Evolutionary conservation across 768 basidiomycete genomes (phyloP), one percentile per base, ranked within the genome.

Genomic region (Kwoniella dendrophila): DNA sequence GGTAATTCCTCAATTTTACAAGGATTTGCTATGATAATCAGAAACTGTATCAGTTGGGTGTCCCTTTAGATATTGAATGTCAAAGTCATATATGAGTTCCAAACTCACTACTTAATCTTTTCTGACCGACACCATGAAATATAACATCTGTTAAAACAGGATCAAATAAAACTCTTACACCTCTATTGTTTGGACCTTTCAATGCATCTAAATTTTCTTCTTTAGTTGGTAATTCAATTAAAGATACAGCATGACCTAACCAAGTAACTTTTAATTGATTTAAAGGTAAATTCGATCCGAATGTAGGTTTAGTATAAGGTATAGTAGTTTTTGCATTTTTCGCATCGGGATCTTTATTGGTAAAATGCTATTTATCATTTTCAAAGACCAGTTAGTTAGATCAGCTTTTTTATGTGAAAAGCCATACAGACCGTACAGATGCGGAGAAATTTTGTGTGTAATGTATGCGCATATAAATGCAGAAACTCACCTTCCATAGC

Each of bases 1-100:
- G 87, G 86, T 45, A 87, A 80, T 3, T 86, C 84, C 44, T 83
- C 80, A 24, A 86, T 80, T 20, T 80, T 72, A 51, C 85, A 85
- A 0, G 85, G 83, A 0, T 84, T 76, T 3, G 80, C 72, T 69
- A 62, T 38, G 27, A 30, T n/a, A 27, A 22, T 27, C 27, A 3
- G 32, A n/a, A n/a, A n/a, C n/a, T n/a, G n/a, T n/a, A n/a, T n/a
- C n/a, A n/a, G n/a, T n/a, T n/a, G n/a, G n/a, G n/a, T n/a, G n/a
- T n/a, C n/a, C n/a, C n/a, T n/a, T n/a, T n/a, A n/a, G n/a, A n/a
- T n/a, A n/a, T n/a, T n/a, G 6, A 18, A 38, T 43, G 41, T 10
- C 11, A 43, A 43, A 5, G n/a, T 20, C 41, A 11, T 20, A 43
- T 20, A 43, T 43, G 6, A 43, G 41, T 20, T 43, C n/a, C n/a